A percentile compares a stretch with the other conserved stretches of the same genome.
These are phyloP conservation scores for Trichophyton schoenleinii DNA, from an alignment of 2,329 filamentous ascomycete genomes.

Conservation along the genomic window DNA sequence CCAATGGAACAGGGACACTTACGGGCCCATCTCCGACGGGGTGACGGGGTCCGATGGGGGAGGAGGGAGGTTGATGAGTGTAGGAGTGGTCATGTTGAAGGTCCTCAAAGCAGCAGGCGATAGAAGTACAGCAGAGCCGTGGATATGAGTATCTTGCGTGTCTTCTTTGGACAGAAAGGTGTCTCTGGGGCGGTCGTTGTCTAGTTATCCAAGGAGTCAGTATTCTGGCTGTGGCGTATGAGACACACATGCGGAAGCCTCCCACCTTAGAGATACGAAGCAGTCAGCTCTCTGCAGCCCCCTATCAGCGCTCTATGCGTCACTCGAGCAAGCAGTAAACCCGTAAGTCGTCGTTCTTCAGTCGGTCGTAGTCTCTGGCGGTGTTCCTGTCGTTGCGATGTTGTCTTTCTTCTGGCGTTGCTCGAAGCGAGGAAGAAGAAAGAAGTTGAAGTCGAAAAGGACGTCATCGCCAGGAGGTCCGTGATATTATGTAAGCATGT, in stretches of 20 bases:
- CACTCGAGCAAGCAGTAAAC: background rate
- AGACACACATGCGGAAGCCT: background rate
- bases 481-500: background rate
- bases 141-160: background rate
- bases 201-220: background rate
- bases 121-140: background rate
- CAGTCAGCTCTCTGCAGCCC: background rate
- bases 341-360: background rate
- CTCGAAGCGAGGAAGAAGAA: background rate
- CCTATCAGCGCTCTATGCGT: background rate
- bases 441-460: background rate
- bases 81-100: slow-evolving; percentile 46
- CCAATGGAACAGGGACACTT: slow-evolving; percentile 30
- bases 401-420: no score
- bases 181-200: background rate
- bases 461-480: background rate
- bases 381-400: background rate
- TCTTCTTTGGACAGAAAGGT: background rate
- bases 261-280: background rate
- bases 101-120: background rate
- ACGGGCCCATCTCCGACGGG: slow-evolving; percentile 76
- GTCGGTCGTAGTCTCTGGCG: background rate
- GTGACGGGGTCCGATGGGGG: slow-evolving; percentile 72
- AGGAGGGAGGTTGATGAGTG: slow-evolving; percentile 71
- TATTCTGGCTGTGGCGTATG: background rate